phyloP scores from a whole-genome alignment of 441 rosid species.

The Breynia disticha region DNA sequence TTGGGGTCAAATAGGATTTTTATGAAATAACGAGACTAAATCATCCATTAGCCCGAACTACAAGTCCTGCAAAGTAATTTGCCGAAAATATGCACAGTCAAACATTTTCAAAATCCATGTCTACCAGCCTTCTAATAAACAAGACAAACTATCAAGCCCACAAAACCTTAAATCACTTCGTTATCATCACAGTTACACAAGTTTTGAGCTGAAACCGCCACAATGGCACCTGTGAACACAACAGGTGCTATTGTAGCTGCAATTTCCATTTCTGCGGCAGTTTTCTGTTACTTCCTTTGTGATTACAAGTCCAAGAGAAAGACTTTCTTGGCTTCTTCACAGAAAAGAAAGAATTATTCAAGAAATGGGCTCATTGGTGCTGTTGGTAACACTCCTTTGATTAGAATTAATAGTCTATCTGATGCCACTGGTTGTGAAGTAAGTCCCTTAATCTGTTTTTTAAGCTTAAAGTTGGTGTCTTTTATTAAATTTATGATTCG shows the following conservation, averaged over 20 bases:
- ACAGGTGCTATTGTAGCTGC: constrained; percentile 42
- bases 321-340: neutral
- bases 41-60: too few species aligned
- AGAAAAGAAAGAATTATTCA: constrained; percentile 25
- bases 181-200: too few species aligned
- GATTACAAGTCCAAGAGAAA: constrained; percentile 12
- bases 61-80: too few species aligned
- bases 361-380: constrained; percentile 59
- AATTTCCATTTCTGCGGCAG: constrained; percentile 29
- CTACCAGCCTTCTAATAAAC: too few species aligned
- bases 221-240: constrained; percentile 48
- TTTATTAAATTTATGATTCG: constrained; percentile 4
- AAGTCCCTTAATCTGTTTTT: constrained; percentile 1
- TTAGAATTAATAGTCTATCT: constrained; percentile 83
- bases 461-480: neutral
- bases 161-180: too few species aligned
- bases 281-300: constrained; percentile 34
- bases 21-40: too few species aligned
- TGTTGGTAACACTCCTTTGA: constrained; percentile 78
- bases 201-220: neutral
- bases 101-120: too few species aligned
- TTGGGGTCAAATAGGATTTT: too few species aligned
- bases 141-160: too few species aligned
- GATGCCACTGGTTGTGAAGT: constrained; percentile 93
- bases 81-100: too few species aligned